Conservation (phyloP, 805 yeast genomes). For the Candida glaebosa region DNA sequence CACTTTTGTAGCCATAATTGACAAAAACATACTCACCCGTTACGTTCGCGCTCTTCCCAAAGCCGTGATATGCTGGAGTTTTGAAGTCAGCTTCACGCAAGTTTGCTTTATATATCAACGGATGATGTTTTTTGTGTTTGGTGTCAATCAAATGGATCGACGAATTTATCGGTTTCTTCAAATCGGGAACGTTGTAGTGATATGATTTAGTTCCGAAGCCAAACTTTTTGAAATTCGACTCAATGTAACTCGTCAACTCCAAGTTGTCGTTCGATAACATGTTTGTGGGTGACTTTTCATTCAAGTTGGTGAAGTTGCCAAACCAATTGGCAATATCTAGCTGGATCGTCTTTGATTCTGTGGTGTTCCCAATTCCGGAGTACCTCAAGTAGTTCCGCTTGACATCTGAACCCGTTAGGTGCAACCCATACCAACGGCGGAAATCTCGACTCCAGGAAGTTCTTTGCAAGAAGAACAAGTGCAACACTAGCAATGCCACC, state of each 20-base stretch:
- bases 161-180: slow-evolving; percentile 25
- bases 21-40: slow-evolving; percentile 25
- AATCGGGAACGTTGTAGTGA: slow-evolving; percentile 12
- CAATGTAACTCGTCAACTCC: slow-evolving; percentile 23
- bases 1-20: slow-evolving; percentile 28
- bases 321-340: slow-evolving; percentile 26
- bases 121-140: slow-evolving; percentile 7
- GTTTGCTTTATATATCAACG: slow-evolving; percentile 23
- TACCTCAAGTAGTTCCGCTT: slow-evolving; percentile 54
- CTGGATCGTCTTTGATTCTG: slow-evolving; percentile 17
- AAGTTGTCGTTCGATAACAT: slow-evolving; percentile 23
- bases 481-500: slow-evolving; percentile 50
- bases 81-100: slow-evolving; percentile 19
- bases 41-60: slow-evolving; percentile 25
- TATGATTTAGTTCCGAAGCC: slow-evolving; percentile 21
- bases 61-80: slow-evolving; percentile 30
- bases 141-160: slow-evolving; percentile 20
- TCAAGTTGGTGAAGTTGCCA: slow-evolving; percentile 23
- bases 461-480: slow-evolving; percentile 74
- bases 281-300: slow-evolving; percentile 16
- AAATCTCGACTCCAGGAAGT: slow-evolving; percentile 81
- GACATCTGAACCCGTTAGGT: slow-evolving; percentile 64
- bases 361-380: slow-evolving; percentile 23
- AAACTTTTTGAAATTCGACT: slow-evolving; percentile 22
- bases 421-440: slow-evolving; percentile 66